Base-by-base conservation (phyloP, 192 early-diverging fungal genomes). In the Rhizophagus clarus region DNA sequence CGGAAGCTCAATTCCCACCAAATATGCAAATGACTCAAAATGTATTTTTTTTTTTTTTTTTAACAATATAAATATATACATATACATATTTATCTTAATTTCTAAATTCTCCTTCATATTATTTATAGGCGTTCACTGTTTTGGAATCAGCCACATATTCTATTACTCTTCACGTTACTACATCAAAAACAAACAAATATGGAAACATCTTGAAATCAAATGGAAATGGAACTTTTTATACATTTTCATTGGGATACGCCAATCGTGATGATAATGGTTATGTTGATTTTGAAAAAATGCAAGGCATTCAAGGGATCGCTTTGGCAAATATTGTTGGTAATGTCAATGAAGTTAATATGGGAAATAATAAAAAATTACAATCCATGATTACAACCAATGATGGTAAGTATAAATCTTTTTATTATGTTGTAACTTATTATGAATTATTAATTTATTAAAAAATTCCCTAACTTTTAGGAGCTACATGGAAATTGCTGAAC, bases 211-310 rank as follows among this genome's bases (percentile, higher is more conserved):
- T 96, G 82, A 91, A 92, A 26, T 98, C 97, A 71, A 95, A 97
- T 84, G 93, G 92, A 10, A 93, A 98, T 71, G 97, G 97, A 69
- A 93, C 91, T 0, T 96, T 89, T 78, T 98, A 91, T 85, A 91
- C 92, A 60, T 79, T 89, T 14, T 89, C 92, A 14, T 87, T 98
- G 40, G 84, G 92, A 40, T 87, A 95, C 82, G 95, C 94, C 1
- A 97, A 98, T 84, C 89, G 95, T 62, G 89, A 95, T 77, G 80
- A 79, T 2, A 26, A 76, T 1, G 95, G 94, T 8, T 70, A 86
- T 74, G 97, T 99, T 8, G 98, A 98, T 79, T 93, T 96, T 82
- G 97, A 97, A 83, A 94, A 94, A 75, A 92, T 99, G 64, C 90
- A 92, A 40, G 95, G 97, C 3, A 88, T 98, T 15, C 86, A 90